Base-by-base conservation (phyloP, 2,329 filamentous ascomycete species). In the Cytospora paraplurivora region DNA sequence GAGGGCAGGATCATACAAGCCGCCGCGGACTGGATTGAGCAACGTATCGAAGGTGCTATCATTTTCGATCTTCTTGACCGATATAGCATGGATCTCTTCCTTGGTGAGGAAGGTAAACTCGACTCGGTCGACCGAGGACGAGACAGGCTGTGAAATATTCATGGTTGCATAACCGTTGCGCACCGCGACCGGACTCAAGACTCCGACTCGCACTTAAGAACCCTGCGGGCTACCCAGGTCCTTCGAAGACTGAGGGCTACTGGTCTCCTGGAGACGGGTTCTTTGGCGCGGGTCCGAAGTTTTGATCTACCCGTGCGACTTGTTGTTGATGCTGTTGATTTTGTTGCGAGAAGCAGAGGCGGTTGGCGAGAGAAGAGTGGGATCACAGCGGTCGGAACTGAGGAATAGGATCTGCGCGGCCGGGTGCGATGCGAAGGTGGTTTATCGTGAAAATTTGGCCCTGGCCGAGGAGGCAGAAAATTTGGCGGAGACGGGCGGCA, bases 21-120 rank as follows among this genome's bases (percentile, higher is more conserved):
- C 95, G 64, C 93, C 93, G 15, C 93, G 91, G 11, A 96, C 85
- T 8, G 94, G 93, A 71, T 97, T 93, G 69, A 96, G 84, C 62
- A 97, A 86, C 64, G 87, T 92, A 77, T 98, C 95, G 76, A 98
- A 95, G n/a, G 95, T 97, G 69, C 86, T 91, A 58, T 93, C 89
- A 79, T 96, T 96, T 73, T 96, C 90, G 71, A 99, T 96, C 77
- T 88, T 88, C 81, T 95, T 95, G 69, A 97, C 95, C 10, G 95
- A 99, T 71, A 98, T 87, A 66, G 88, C 85, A 74, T 88, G 88
- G 74, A 99, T 93, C 76, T 99, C 94, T 66, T 89, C 82, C 58
- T 88, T 83, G 21, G 90, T 87, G 69, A 98, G 86, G 73, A 96
- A 92, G 53, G 87, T 88, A 76, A 99, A 99, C 75, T 96, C 91